A percentile compares a stretch with the other conserved stretches of the same genome.
Conservation (phyloP, 805 yeast genomes). For the Myxozyma mucilagina region DNA sequence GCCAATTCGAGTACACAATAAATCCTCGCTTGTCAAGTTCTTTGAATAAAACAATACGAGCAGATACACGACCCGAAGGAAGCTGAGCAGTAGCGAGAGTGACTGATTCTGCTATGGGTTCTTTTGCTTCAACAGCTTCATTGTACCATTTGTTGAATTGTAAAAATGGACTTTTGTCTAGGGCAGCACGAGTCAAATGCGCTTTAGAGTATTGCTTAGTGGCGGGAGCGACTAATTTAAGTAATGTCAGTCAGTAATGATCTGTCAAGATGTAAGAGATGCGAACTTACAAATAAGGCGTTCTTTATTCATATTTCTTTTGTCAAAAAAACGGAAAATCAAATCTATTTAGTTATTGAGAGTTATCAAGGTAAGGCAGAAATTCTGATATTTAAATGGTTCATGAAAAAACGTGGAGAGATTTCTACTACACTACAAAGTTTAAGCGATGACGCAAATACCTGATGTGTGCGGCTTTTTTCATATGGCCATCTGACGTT, state of each 20-base stretch:
- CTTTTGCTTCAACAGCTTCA: constrained; percentile 60
- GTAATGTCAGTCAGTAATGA: background rate
- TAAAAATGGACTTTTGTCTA: constrained; percentile 61
- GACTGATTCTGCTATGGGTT: constrained; percentile 66
- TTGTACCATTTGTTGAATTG: constrained; percentile 86
- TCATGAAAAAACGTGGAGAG: background rate
- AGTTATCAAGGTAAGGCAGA: too few relatives aligned
- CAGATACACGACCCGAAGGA: constrained; percentile 88
- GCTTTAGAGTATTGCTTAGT: constrained; percentile 71
- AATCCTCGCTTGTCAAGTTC: constrained; percentile 81
- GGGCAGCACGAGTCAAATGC: constrained; percentile 55
- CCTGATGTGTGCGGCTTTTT: too few relatives aligned
- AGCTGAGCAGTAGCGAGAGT: constrained; percentile 84
- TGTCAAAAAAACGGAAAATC: background rate
- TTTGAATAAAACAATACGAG: constrained; percentile 81
- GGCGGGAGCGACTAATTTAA: constrained; percentile 33
- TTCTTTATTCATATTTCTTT: constrained; percentile 22
- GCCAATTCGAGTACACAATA: constrained; percentile 90
- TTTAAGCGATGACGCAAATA: too few relatives aligned
- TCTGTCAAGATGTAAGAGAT: background rate
- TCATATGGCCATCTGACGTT: too few relatives aligned
- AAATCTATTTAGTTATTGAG: background rate
- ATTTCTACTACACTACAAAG: background rate
- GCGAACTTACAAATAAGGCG: constrained; percentile 26
- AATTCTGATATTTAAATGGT: background rate